Conservation (phyloP, 75 land plant species). For the Cunninghamia lanceolata region DNA sequence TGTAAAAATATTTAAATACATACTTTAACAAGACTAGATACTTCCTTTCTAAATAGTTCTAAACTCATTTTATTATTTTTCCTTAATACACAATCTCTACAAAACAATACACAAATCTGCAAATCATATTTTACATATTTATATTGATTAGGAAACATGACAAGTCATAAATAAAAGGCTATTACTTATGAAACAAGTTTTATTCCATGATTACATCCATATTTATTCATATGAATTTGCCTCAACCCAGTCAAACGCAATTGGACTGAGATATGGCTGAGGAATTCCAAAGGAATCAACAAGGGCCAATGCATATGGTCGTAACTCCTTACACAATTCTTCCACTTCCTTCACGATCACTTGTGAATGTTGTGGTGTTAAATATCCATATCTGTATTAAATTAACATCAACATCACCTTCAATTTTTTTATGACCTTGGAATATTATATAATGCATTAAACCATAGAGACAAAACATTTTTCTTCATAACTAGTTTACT, state of each 20-base stretch:
- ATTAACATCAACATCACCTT: neutral
- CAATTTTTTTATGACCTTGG: neutral
- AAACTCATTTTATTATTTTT: no score
- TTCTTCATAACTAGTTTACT: neutral
- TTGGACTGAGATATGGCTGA: slow-evolving; percentile 71
- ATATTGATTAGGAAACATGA: no score
- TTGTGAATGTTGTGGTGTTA: slow-evolving; percentile 54
- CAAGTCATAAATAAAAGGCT: no score
- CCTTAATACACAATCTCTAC: no score
- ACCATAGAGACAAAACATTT: neutral
- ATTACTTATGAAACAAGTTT: no score
- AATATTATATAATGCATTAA: neutral
- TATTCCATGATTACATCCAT: neutral
- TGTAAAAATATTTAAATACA: no score
- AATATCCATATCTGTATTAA: slow-evolving; percentile 55
- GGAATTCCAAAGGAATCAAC: slow-evolving; percentile 93
- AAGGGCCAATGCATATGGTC: slow-evolving; percentile 80
- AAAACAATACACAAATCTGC: no score
- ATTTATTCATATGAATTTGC: slow-evolving; percentile 55
- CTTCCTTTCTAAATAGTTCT: no score
- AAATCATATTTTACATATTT: no score
- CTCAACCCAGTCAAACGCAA: slow-evolving; percentile 89
- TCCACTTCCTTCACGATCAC: slow-evolving; percentile 57
- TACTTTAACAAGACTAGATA: no score
- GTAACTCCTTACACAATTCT: slow-evolving; percentile 64